Percentiles rank a stretch among this genome's conserved stretches.
Conservation (phyloP, 1,284 basidiomycete genomes). For the Ganoderma lingzhi region DNA sequence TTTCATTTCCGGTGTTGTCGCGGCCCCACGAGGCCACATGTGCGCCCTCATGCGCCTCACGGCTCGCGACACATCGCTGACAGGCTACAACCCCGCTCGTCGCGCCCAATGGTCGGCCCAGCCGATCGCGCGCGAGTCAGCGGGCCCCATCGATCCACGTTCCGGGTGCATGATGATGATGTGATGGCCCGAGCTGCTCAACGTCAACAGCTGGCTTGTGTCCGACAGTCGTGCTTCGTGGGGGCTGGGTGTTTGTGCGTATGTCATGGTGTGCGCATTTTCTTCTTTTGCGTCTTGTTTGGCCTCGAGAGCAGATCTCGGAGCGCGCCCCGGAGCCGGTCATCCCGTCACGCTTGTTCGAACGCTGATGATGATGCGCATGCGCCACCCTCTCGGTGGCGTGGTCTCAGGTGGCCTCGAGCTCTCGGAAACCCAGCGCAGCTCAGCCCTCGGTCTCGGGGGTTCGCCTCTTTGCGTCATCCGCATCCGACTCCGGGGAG, state of each 20-base stretch:
- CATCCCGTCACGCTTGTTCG: neutral
- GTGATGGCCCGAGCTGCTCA: slow-evolving; percentile 1
- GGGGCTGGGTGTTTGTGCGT: neutral
- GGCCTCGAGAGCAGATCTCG: neutral
- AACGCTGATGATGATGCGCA: neutral
- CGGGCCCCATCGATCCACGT: slow-evolving; percentile 1
- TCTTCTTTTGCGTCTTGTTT: neutral
- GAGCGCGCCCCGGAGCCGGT: slow-evolving; percentile 1
- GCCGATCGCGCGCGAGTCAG: neutral
- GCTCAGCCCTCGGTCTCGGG: neutral
- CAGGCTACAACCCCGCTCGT: neutral
- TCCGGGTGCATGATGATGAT: neutral
- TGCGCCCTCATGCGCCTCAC: slow-evolving; percentile 5
- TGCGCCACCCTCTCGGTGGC: slow-evolving; percentile 1
- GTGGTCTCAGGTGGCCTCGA: neutral
- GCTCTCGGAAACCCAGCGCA: neutral
- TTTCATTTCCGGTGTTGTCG: slow-evolving; percentile 20
- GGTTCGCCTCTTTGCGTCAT: neutral
- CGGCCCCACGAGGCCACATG: slow-evolving; percentile 14
- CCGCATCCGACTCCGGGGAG: neutral
- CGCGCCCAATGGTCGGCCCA: slow-evolving; percentile 1
- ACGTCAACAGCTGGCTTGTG: neutral
- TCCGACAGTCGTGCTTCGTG: neutral
- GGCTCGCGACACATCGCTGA: slow-evolving; percentile 1
- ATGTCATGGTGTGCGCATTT: slow-evolving; percentile 1